Conservation (phyloP, 2,329 filamentous ascomycete species). For the Aspergillus sp. region DNA sequence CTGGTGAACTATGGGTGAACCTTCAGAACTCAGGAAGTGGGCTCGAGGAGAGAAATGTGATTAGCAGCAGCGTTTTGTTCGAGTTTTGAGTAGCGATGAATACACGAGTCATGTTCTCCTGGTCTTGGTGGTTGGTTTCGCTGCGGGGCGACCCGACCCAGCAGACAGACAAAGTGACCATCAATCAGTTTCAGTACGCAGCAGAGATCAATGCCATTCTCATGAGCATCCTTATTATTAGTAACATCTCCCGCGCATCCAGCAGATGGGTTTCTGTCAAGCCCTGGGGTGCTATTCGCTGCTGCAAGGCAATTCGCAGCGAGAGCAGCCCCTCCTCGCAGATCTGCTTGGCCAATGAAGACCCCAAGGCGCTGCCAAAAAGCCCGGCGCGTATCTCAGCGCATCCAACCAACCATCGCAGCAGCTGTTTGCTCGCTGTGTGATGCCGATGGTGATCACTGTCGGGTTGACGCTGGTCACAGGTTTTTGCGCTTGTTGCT, state of each 20-base stretch:
- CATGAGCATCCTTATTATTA: conserved; percentile 1
- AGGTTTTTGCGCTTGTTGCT: neutral
- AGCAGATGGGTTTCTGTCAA: neutral
- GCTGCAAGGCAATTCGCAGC: conserved; percentile 1
- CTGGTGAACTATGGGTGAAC: conserved; percentile 53
- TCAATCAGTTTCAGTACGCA: no score
- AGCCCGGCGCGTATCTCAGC: conserved; percentile 18
- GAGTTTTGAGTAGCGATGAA: neutral
- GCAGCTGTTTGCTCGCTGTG: conserved; percentile 5
- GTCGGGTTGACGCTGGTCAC: neutral
- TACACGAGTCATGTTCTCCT: neutral
- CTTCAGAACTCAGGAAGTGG: neutral
- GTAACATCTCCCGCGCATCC: neutral
- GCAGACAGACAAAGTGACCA: neutral
- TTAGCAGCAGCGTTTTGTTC: neutral
- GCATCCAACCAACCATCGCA: conserved; percentile 8
- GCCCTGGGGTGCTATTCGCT: conserved; percentile 5
- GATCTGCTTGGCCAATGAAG: conserved; percentile 16
- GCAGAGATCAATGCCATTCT: neutral
- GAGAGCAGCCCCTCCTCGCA: conserved; percentile 7
- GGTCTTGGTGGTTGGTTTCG: neutral
- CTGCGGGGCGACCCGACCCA: conserved; percentile 8
- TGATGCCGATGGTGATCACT: conserved; percentile 7
- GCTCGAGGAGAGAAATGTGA: neutral
- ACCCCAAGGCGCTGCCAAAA: conserved; percentile 2